phyloP scores from a whole-genome alignment of 441 rosid genomes.

The Gossypium aridum region DNA sequence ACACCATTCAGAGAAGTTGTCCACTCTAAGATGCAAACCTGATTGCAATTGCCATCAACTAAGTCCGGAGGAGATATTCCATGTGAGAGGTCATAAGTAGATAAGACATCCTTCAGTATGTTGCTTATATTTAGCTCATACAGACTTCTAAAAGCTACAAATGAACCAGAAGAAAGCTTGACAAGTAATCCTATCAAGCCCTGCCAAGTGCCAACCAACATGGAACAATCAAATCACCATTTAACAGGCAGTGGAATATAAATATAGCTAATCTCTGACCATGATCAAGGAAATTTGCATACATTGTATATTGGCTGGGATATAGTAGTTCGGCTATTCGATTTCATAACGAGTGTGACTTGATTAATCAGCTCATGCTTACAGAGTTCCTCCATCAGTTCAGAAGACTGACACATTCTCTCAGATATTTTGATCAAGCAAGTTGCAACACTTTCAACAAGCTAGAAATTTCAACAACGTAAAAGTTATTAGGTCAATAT shows the following conservation, averaged over 20 bases:
- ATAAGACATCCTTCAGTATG: slow-evolving; percentile 71
- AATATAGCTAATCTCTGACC: background rate
- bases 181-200: slow-evolving; percentile 84
- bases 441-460: slow-evolving; percentile 83
- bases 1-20: background rate
- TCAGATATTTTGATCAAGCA: slow-evolving; percentile 85
- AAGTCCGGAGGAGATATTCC: slow-evolving; percentile 57
- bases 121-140: slow-evolving; percentile 78
- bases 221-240: slow-evolving; percentile 11
- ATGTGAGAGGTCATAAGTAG: slow-evolving; percentile 62
- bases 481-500: slow-evolving; percentile 9
- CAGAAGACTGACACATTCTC: slow-evolving; percentile 60
- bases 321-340: slow-evolving; percentile 68
- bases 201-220: slow-evolving; percentile 58
- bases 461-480: slow-evolving; percentile 39
- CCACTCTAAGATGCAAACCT: slow-evolving; percentile 39
- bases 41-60: slow-evolving; percentile 62
- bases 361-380: slow-evolving; percentile 68
- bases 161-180: slow-evolving; percentile 73
- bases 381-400: slow-evolving; percentile 82
- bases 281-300: slow-evolving; percentile 23
- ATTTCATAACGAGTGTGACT: slow-evolving; percentile 55
- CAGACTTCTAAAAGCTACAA: slow-evolving; percentile 65
- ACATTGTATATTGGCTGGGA: slow-evolving; percentile 81
- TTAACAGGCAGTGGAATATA: background rate